phyloP scores from a whole-genome alignment of 371 early-diverging fungal genomes.

The Mucor velutinosus region DNA sequence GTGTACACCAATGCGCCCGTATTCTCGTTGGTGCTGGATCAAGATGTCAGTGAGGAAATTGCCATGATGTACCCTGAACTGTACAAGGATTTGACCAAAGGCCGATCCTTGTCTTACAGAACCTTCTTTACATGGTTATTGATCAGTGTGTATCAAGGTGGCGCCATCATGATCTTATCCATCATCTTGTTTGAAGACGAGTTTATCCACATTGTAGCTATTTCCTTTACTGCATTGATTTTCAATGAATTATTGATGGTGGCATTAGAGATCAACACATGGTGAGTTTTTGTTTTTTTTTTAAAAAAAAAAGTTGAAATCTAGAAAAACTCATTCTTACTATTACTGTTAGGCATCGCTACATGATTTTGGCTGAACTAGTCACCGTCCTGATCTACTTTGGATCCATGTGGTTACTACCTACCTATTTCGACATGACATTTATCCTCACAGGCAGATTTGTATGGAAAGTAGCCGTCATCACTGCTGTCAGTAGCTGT shows the following conservation, averaged over 20 bases:
- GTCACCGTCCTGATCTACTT: slow-evolving; percentile 83
- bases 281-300: slow-evolving; percentile 48
- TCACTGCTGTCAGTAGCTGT: slow-evolving; percentile 85
- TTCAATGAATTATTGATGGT: slow-evolving; percentile 99
- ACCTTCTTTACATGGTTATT: slow-evolving; percentile 96
- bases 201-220: slow-evolving; percentile 94
- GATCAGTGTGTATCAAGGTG: slow-evolving; percentile 97
- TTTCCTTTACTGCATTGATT: slow-evolving; percentile 96
- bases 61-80: slow-evolving; percentile 97
- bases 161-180: slow-evolving; percentile 95
- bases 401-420: slow-evolving; percentile 85
- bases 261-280: slow-evolving; percentile 90
- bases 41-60: slow-evolving; percentile 91
- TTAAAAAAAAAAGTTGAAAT: too few species aligned
- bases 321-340: too few species aligned
- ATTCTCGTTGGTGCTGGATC: slow-evolving; percentile 92
- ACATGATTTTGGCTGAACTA: slow-evolving; percentile 87
- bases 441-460: slow-evolving; percentile 87
- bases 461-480: slow-evolving; percentile 89
- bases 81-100: slow-evolving; percentile 96
- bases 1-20: slow-evolving; percentile 98
- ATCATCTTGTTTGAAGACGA: slow-evolving; percentile 95
- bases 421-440: slow-evolving; percentile 88
- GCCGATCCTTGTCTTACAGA: slow-evolving; percentile 86
- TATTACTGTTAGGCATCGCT: slow-evolving; percentile 55